Base-by-base conservation (phyloP, 75 land plant genomes). In the Cupressus sempervirens region DNA sequence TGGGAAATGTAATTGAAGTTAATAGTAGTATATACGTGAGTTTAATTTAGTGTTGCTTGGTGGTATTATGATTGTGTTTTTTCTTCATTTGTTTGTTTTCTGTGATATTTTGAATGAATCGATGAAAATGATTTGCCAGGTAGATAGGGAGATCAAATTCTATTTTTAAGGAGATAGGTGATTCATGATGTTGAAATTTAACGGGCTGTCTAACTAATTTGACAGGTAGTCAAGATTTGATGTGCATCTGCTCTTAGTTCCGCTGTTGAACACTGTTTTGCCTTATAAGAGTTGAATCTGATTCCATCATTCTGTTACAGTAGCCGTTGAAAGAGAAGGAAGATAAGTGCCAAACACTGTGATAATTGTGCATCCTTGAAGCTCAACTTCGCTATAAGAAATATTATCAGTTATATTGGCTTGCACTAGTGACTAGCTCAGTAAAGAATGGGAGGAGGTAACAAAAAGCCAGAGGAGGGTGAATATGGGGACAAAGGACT, bases 361-460 rank as follows among this genome's bases (percentile, higher is more conserved):
- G 11, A 11, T 11, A 50, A 50, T 2, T 50, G 52, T 70, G 36
- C 14, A 70, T 70, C 32, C 35, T 10, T 70, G 32, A 70, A 70
- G 30, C 35, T 30, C 35, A 70, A 70, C 35, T 70, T 13, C 74
- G 10, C 32, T 32, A 70, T 30, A 7, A 30, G 74, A 12, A 8
- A 70, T 70, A 20, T 70, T 32, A 70, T 30, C 35, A 32, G 35
- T 10, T 70, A 70, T 29, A 30, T 30, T 70, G 35, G 35, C 12
- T 70, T 70, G 74, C 74, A 70, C 36, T 10, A 30, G 3, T 30
- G 35, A 70, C 14, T 11, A 70, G 74, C 35, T 70, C 13, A 32
- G 14, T 23, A 70, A n/a, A 70, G 74, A 32, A 70, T 70, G 74
- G 74, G 36, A 70, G 74, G 74, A 70, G 74, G 74, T 70, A 29